These are phyloP conservation scores for Ceratobasidium sp. DNA, from an alignment of 1,284 basidiomycete genomes.

Conservation along the genomic window DNA sequence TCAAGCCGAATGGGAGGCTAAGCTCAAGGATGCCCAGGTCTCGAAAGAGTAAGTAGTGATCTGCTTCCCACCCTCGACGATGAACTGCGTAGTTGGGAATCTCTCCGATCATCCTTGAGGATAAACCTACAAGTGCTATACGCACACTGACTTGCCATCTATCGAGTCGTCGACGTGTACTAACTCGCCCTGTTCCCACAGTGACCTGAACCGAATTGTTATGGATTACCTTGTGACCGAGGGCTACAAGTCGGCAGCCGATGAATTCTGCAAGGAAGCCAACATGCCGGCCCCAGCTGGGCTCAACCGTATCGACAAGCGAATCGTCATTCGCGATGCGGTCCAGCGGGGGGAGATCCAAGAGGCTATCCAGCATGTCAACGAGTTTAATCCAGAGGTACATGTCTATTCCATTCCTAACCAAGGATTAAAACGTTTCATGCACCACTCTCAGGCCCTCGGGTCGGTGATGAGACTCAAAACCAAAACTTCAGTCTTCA, in stretches of 20 bases:
- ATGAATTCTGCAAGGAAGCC: conserved; percentile 91
- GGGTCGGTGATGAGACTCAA: conserved; percentile 76
- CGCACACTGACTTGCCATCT: conserved; percentile 39
- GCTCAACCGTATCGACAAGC: conserved; percentile 88
- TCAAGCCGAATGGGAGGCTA: conserved; percentile 54
- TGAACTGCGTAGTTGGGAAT: conserved; percentile 80
- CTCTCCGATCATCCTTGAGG: conserved; percentile 67
- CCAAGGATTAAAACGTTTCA: conserved; percentile 87
- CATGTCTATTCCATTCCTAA: conserved; percentile 50
- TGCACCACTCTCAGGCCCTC: conserved; percentile 97
- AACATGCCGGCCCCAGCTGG: conserved; percentile 79
- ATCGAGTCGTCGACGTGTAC: conserved; percentile 49
- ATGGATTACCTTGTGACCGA: conserved; percentile 99
- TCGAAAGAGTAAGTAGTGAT: conserved; percentile 56
- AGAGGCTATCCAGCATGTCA: conserved; percentile 90
- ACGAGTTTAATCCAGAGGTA: conserved; percentile 97
- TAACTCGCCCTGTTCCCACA: conserved; percentile 56
- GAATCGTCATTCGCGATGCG: conserved; percentile 93
- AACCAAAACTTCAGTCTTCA: conserved; percentile 91
- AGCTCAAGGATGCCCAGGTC: conserved; percentile 53
- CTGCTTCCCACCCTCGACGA: conserved; percentile 49
- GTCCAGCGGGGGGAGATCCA: conserved; percentile 94
- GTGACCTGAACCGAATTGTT: conserved; percentile 93
- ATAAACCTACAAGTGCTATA: conserved; percentile 32
- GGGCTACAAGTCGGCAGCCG: conserved; percentile 94